A percentile compares a stretch with the other conserved stretches of the same genome.
These are phyloP conservation scores for Emiliania huxleyi DNA, from an alignment of 78 protist species.

Conservation along the genomic window DNA sequence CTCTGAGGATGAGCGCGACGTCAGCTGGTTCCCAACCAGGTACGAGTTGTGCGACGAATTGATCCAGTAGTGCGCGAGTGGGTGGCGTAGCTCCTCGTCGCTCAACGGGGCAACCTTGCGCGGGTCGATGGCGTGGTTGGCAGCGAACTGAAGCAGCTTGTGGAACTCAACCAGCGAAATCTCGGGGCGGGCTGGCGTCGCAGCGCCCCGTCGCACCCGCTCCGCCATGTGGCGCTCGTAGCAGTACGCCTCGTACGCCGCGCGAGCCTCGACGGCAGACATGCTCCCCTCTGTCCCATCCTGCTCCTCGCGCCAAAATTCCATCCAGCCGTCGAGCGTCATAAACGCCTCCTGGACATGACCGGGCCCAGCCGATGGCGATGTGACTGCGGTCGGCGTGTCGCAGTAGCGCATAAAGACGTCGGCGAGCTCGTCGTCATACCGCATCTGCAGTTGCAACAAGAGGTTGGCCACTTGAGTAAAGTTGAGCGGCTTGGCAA, in stretches of 20 bases:
- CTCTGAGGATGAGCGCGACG: slow-evolving; percentile 34
- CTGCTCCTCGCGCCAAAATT: background rate
- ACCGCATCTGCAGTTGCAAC: background rate
- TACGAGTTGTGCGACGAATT: slow-evolving; percentile 89
- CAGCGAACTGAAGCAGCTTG: background rate
- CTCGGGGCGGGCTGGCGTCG: background rate
- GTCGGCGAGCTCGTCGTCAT: background rate
- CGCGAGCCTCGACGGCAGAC: too few species aligned
- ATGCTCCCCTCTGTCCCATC: background rate
- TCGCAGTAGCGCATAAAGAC: background rate
- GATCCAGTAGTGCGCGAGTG: slow-evolving; percentile 71
- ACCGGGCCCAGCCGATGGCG: too few species aligned
- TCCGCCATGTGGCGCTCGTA: background rate
- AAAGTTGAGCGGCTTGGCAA: background rate
- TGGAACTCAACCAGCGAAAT: background rate
- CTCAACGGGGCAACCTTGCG: background rate
- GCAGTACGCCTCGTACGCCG: background rate
- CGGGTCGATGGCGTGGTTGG: background rate
- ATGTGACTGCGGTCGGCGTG: too few species aligned
- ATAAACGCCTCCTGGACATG: too few species aligned
- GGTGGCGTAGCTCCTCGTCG: background rate
- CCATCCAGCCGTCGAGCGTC: background rate
- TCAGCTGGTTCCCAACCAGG: slow-evolving; percentile 79
- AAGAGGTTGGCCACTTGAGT: background rate
- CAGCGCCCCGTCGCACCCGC: background rate